Base-by-base conservation (phyloP, 1,284 basidiomycete species). In the Megacollybia platyphylla region DNA sequence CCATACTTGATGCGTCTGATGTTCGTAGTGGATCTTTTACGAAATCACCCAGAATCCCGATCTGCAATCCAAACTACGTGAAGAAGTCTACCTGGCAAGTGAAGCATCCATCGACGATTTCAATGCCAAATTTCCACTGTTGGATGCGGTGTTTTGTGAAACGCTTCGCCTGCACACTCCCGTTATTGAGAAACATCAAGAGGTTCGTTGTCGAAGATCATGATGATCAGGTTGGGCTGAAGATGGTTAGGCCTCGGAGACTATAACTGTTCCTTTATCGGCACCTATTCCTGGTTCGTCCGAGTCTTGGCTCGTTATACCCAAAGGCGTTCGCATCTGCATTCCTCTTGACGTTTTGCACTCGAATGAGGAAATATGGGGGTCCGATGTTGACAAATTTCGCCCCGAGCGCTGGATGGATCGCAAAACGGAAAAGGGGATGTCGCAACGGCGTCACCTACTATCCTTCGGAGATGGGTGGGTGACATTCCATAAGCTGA, bases 311-410 rank as follows among this genome's bases (percentile, higher is more conserved):
- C 54, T 77, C 31, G 48, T 70, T 29, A 60, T 77, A 44, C 75
- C 75, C 3, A 72, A 73, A 50, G 76, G 71, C 15, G 76, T 71
- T 7, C 57, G 70, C 41, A 53, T 77, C 26, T 62, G 58, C 10
- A 70, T 77, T 43, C 74, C 74, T 0, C 62, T 77, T 43, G 76
- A 76, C 47, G 71, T 76, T 9, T 55, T 79, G 30, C 76, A 79
- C 45, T 66, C 58, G 34, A 69, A 77, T 43, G 53, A 61, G 40
- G 58, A 60, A 11, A 56, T 69, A 9, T 80, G 77, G 76, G 78
- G 78, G 5, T 51, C 62, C 7, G 75, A 80, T 53, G 69, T 73
- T 4, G 52, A 66, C 37, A 44, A 61, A n/a, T 81, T 77, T 52
- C 62, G 68, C 30, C 76, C 78, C 3, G 62, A 67, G 37, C 69